Conservation (phyloP, 2,329 filamentous ascomycete genomes). For the Nothophoma quercina region DNA sequence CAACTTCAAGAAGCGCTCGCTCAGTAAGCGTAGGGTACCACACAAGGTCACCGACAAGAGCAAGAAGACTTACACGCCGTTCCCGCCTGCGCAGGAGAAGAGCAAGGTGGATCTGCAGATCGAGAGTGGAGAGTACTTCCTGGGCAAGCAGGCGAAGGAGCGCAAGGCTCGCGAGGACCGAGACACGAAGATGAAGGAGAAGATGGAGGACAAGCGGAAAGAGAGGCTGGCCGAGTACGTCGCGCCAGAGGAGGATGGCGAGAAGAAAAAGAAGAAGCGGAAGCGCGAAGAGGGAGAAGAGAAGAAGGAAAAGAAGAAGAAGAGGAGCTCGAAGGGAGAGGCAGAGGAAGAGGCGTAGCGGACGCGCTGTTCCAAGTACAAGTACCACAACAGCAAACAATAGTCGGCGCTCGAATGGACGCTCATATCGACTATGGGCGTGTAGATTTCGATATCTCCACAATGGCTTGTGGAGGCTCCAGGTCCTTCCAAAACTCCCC, state of each 20-base stretch:
- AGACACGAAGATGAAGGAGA: constrained; percentile 82
- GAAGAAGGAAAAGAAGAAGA: constrained; percentile 57
- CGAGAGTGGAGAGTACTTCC: constrained; percentile 95
- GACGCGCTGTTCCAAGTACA: too few relatives aligned
- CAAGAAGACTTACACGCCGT: constrained; percentile 95
- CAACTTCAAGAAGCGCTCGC: constrained; percentile 93
- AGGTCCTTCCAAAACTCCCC: too few relatives aligned
- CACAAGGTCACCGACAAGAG: constrained; percentile 89
- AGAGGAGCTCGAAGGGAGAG: constrained; percentile 35
- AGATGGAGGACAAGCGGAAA: constrained; percentile 87
- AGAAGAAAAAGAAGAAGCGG: constrained; percentile 58
- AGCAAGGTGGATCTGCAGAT: constrained; percentile 99
- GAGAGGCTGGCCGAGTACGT: constrained; percentile 87
- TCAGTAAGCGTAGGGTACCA: constrained; percentile 83
- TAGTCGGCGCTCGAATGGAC: not conserved
- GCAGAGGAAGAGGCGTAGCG: constrained; percentile 29
- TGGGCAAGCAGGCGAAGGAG: constrained; percentile 92
- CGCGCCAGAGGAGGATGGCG: constrained; percentile 77
- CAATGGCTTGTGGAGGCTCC: too few relatives aligned
- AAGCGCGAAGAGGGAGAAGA: constrained; percentile 58
- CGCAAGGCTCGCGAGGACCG: constrained; percentile 79
- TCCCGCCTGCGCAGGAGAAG: constrained; percentile 96
- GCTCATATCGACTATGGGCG: too few relatives aligned
- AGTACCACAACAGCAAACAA: not conserved
- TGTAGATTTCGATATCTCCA: too few relatives aligned